Conservation (phyloP, 352 stramenopile genomes). For the Poterioochromonas sp. region DNA sequence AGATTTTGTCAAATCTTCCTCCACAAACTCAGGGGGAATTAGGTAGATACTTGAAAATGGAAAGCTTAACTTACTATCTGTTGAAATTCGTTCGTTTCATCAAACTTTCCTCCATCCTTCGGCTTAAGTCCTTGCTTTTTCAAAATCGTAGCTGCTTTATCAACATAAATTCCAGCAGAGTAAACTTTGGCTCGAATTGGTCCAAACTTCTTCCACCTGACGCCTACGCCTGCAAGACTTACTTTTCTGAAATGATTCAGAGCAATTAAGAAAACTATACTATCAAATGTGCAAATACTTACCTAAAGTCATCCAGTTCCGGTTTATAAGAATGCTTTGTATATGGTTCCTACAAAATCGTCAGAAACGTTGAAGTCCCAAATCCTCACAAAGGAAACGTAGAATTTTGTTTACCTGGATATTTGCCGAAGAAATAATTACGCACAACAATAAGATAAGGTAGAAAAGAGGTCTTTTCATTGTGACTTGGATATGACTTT, state of each 20-base stretch:
- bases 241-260: background rate
- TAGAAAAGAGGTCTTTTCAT: no score
- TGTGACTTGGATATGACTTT: no score
- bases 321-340: no score
- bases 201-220: constrained; percentile 47
- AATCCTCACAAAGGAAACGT: no score
- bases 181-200: constrained; percentile 46
- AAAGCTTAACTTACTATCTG: background rate
- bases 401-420: no score
- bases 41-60: background rate
- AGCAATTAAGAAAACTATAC: no score
- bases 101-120: constrained; percentile 20
- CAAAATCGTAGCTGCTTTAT: constrained; percentile 35
- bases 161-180: constrained; percentile 45
- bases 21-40: background rate
- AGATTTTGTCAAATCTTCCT: constrained; percentile 34
- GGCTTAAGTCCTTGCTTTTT: constrained; percentile 42
- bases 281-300: no score
- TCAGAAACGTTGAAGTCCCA: no score
- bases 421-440: no score
- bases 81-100: background rate
- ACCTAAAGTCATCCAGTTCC: no score
- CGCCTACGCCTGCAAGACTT: constrained; percentile 44
- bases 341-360: no score
- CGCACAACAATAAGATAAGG: no score